Evolutionary conservation across 371 early-diverging fungal species (phyloP), one percentile per base, ranked within the genome.

Genomic region (Mucor lusitanicus): DNA sequence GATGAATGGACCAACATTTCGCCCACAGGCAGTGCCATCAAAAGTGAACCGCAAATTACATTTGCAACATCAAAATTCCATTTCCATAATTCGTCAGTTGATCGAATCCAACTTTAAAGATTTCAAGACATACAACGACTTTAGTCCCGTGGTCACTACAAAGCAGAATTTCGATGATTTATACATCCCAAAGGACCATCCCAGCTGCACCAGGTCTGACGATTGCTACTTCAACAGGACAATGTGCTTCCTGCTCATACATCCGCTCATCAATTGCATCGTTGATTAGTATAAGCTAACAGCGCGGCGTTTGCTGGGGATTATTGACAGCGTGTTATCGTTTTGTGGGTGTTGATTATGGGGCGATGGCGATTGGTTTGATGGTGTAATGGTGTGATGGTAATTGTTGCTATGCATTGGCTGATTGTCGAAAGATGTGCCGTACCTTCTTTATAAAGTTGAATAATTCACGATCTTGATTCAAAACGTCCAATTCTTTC

Each of bases 91-190:
- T 59, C 93, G 94, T 64, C 79, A 85, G 8, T 84, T 87, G 50
- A 96, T 98, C 63, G 92, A 91, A 57, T 66, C 79, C 40, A 85
- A 94, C 69, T 94, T 91, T 70, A 77, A 84, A 2, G 80, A 77
- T 48, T 93, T 83, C 74, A 85, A 88, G 28, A 80, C 88, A 27
- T 90, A 88, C 71, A 85, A 92, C 61, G 66, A 77, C 17, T 75
- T 91, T 50, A 80, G 76, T 35, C 97, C 99, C 1, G 88, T 94
- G 37, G 98, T 98, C 0, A 86, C 94, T 0, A 85, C 92, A 0
- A 67, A 84, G 33, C 86, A 92, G 58, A 98, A 98, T 81, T 99
- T 98, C 88, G 99, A 98, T 73, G 91, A 91, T 23, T 87, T 99
- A 13, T 86, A 92, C 53, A 87, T 98, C 71, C 78, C 94, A 0